These are phyloP conservation scores for Lachancea cidri DNA, from an alignment of 805 yeast genomes.

Conservation along the genomic window DNA sequence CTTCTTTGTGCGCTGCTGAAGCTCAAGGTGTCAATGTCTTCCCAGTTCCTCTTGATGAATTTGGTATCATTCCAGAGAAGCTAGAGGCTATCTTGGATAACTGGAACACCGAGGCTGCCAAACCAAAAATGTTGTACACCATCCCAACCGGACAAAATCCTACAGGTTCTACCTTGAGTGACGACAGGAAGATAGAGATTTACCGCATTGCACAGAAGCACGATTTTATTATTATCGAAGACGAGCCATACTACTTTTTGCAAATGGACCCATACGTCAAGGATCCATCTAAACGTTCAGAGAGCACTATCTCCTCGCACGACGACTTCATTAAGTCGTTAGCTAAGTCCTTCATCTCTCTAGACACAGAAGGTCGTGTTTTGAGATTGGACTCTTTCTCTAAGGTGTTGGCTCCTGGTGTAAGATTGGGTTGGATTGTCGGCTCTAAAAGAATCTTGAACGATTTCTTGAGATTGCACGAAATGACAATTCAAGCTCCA, in stretches of 20 bases:
- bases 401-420: constrained; percentile 87
- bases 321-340: constrained; percentile 62
- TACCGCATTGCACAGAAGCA: constrained; percentile 78
- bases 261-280: constrained; percentile 79
- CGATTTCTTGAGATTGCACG: constrained; percentile 66
- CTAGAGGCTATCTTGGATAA: constrained; percentile 54
- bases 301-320: constrained; percentile 37
- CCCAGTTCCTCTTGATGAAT: constrained; percentile 73
- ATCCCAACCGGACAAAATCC: constrained; percentile 98
- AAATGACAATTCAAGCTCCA: constrained; percentile 74
- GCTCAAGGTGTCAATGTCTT: constrained; percentile 64
- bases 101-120: constrained; percentile 62
- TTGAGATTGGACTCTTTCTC: constrained; percentile 86
- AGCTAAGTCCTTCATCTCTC: constrained; percentile 67
- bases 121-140: constrained; percentile 84
- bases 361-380: constrained; percentile 86
- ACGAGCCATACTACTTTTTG: constrained; percentile 95
- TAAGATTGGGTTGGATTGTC: constrained; percentile 84
- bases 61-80: constrained; percentile 72
- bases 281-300: constrained; percentile 35
- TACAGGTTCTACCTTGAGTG: constrained; percentile 79
- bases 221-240: constrained; percentile 85
- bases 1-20: constrained; percentile 76
- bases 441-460: constrained; percentile 63
- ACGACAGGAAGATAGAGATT: constrained; percentile 70